Evolutionary conservation across 2,329 filamentous ascomycete genomes (phyloP).

Genomic region (Botrytis porri): DNA sequence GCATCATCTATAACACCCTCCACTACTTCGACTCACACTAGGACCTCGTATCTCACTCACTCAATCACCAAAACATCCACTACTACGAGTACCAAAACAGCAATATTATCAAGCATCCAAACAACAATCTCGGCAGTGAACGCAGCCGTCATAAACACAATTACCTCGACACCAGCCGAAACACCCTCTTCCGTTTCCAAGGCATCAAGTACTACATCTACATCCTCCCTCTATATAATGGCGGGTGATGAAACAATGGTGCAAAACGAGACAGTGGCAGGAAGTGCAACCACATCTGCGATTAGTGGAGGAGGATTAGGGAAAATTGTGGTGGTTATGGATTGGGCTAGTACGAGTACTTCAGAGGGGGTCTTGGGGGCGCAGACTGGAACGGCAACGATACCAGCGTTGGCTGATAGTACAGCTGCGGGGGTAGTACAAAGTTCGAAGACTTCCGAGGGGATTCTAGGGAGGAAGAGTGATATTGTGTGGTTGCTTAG

Average conservation of each 20-base stretch:
- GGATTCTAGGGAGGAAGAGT: too few relatives aligned
- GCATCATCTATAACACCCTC: not conserved
- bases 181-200: not conserved
- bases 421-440: not conserved
- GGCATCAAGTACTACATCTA: not conserved
- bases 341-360: not conserved
- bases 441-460: not conserved
- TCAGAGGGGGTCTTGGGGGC: not conserved
- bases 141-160: not conserved
- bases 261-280: not conserved
- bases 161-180: not conserved
- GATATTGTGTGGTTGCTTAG: not conserved
- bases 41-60: not conserved
- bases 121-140: not conserved
- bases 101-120: not conserved
- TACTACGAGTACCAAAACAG: not conserved
- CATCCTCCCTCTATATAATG: not conserved
- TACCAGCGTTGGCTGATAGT: not conserved
- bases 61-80: not conserved
- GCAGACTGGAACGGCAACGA: not conserved
- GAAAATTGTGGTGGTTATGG: slow-evolving; percentile 8
- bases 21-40: not conserved
- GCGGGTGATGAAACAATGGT: not conserved
- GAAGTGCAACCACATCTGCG: not conserved
- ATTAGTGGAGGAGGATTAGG: not conserved